These are phyloP conservation scores for Fabrea salina DNA, from an alignment of 169 alveolate genomes.

Conservation along the genomic window DNA sequence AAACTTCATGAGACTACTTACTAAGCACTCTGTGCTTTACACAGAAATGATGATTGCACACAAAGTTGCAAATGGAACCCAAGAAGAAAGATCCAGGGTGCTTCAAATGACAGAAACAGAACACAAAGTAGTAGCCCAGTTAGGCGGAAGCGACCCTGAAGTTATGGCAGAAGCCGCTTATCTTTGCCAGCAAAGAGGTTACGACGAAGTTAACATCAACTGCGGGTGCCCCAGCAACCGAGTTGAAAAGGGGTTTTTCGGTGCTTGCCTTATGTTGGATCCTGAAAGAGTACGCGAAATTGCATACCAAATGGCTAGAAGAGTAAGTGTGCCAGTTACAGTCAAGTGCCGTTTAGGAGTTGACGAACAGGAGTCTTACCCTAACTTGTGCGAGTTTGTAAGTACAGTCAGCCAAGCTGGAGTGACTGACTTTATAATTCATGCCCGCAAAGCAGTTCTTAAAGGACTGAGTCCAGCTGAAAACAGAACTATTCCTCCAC, in stretches of 20 bases:
- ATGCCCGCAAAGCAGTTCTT: slow-evolving; percentile 93
- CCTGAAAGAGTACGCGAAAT: slow-evolving; percentile 89
- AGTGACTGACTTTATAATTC: slow-evolving; percentile 89
- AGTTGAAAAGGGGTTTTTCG: slow-evolving; percentile 90
- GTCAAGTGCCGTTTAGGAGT: slow-evolving; percentile 95
- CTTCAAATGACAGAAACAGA: slow-evolving; percentile 47
- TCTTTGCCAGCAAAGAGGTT: slow-evolving; percentile 86
- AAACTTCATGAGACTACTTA: slow-evolving; percentile 84
- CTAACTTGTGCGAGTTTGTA: slow-evolving; percentile 76
- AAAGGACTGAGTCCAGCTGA: slow-evolving; percentile 91
- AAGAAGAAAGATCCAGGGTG: slow-evolving; percentile 35
- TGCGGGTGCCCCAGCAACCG: slow-evolving; percentile 93
- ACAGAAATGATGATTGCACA: slow-evolving; percentile 92
- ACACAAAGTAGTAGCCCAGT: slow-evolving; percentile 76
- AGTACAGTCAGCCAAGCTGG: slow-evolving; percentile 71
- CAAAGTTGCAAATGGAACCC: slow-evolving; percentile 73
- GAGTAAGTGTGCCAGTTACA: slow-evolving; percentile 82
- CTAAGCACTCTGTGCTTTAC: slow-evolving; percentile 85
- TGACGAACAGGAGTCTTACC: slow-evolving; percentile 87
- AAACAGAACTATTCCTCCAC: slow-evolving; percentile 92
- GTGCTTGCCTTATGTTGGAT: slow-evolving; percentile 95
- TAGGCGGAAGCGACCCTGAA: slow-evolving; percentile 92
- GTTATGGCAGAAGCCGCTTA: slow-evolving; percentile 87
- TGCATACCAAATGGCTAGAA: slow-evolving; percentile 42
- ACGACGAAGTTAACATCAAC: slow-evolving; percentile 92